Percentiles rank a stretch among this genome's conserved stretches.
These are phyloP conservation scores for Pseudopithomyces chartarum DNA, from an alignment of 2,329 filamentous ascomycete species.

Conservation along the genomic window DNA sequence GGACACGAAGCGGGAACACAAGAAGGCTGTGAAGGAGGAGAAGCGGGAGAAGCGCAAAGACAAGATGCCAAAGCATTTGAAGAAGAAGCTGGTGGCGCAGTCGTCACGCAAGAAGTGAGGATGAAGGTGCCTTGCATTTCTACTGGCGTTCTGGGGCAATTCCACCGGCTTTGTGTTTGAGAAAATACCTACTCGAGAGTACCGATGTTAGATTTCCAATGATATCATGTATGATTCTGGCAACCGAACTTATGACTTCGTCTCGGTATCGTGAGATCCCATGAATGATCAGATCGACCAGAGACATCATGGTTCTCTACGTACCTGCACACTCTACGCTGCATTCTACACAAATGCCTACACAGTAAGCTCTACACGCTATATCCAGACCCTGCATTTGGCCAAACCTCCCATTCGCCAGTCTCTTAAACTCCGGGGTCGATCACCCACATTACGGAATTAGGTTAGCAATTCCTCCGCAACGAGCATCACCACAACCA, in stretches of 20 bases:
- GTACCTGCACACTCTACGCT: no score
- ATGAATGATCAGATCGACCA: no score
- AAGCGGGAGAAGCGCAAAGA: constrained; percentile 91
- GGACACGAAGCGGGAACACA: constrained; percentile 86
- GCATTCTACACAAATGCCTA: no score
- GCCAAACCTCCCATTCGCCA: neutral
- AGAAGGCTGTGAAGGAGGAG: constrained; percentile 89
- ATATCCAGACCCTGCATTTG: neutral
- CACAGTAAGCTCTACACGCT: no score
- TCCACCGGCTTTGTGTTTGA: no score
- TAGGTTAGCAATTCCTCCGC: neutral
- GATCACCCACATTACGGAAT: neutral
- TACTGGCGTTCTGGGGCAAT: neutral
- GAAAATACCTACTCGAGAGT: no score
- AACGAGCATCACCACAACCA: neutral
- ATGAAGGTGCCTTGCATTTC: neutral
- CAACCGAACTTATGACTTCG: no score
- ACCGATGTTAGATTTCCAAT: no score
- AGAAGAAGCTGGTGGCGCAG: constrained; percentile 80
- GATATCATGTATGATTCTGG: no score
- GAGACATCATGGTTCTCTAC: no score
- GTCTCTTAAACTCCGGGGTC: neutral
- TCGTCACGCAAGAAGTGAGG: constrained; percentile 65
- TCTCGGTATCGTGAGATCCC: no score
- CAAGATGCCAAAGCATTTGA: constrained; percentile 95